Percentiles rank a stretch among this genome's conserved stretches.
Conservation (phyloP, 306 rosid genomes). For the Glycyrrhiza uralensis region DNA sequence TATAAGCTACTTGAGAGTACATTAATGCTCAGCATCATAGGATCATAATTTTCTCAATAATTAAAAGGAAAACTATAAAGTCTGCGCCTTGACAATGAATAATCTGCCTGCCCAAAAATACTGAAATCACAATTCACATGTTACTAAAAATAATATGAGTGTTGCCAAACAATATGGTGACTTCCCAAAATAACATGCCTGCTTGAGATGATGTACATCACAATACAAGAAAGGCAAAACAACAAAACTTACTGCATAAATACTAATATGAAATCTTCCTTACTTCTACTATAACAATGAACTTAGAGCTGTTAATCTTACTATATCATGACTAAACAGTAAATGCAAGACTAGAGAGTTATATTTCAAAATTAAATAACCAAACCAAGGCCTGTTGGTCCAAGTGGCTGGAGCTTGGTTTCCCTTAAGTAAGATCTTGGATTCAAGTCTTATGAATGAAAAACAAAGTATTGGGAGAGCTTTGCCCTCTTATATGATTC, state of each 20-base stretch:
- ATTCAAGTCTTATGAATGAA: too few relatives aligned
- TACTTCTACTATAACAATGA: neutral
- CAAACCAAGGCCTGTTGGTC: too few relatives aligned
- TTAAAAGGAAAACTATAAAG: neutral
- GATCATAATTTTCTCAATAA: conserved; percentile 12
- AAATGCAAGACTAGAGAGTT: neutral
- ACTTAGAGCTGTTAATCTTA: neutral
- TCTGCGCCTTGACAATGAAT: neutral
- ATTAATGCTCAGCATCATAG: neutral
- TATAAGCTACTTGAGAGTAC: neutral
- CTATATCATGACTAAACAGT: neutral
- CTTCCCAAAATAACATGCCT: neutral
- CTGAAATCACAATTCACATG: neutral
- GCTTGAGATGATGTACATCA: neutral
- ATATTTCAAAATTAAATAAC: neutral
- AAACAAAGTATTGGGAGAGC: too few relatives aligned
- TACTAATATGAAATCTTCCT: neutral
- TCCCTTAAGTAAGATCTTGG: too few relatives aligned
- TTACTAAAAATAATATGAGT: neutral
- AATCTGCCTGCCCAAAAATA: neutral
- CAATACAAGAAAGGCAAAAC: conserved; percentile 3
- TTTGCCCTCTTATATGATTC: too few relatives aligned
- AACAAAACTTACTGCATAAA: neutral
- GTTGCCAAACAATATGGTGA: neutral
- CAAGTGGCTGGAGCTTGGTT: too few relatives aligned